Percentiles rank a stretch among this genome's conserved stretches.
phyloP scores from a whole-genome alignment of 352 stramenopile genomes.

The Pythium sukuiense region DNA sequence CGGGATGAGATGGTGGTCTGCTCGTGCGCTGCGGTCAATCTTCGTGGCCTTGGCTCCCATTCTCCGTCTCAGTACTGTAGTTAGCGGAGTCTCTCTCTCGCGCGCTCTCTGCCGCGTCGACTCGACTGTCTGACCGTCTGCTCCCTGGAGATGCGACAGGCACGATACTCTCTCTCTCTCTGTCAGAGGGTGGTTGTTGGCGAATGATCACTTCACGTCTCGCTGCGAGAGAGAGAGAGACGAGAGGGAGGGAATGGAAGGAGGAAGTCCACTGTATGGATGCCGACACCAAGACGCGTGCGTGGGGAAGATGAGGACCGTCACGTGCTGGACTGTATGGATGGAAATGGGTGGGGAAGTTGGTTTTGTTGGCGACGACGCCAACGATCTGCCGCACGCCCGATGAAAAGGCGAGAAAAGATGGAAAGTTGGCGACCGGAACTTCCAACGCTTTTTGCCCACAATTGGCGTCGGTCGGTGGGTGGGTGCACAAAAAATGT shows the following conservation, averaged over 20 bases:
- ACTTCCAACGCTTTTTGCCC: not conserved
- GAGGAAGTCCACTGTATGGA: not conserved
- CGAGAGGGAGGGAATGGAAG: no score
- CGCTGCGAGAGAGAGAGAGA: not conserved
- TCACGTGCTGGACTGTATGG: conserved; percentile 1
- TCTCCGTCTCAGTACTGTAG: not conserved
- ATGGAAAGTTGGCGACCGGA: not conserved
- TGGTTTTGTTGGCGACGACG: not conserved
- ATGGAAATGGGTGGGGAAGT: not conserved
- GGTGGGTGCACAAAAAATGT: not conserved
- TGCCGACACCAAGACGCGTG: not conserved
- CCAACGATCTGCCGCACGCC: not conserved
- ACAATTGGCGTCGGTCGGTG: no score
- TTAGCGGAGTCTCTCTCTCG: no score
- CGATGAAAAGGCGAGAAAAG: not conserved
- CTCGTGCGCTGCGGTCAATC: not conserved
- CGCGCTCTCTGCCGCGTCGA: not conserved
- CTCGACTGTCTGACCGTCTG: not conserved
- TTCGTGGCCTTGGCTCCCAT: conserved; percentile 8
- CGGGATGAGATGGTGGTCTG: conserved; percentile 1
- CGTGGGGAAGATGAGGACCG: not conserved
- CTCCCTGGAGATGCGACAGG: not conserved
- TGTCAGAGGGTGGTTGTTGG: not conserved
- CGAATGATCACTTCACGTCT: not conserved
- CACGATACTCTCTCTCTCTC: not conserved